Base-by-base conservation (phyloP, 2,329 filamentous ascomycete genomes). In the Phoma sp. region DNA sequence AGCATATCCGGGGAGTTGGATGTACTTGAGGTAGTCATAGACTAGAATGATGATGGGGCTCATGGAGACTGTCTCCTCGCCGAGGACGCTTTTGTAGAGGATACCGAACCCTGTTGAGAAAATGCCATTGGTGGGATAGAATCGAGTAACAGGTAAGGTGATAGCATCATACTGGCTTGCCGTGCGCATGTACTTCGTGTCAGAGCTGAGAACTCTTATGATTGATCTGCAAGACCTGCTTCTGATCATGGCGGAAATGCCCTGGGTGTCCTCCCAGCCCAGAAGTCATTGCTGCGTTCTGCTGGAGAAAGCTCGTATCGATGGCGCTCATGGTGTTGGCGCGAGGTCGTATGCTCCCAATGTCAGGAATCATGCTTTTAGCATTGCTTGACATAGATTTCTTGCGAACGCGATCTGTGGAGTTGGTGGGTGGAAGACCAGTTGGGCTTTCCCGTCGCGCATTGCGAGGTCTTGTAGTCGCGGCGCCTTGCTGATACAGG, bases 321-420 rank as follows among this genome's bases (percentile, higher is more conserved):
- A 98, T 86, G 74, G 98, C 93, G 70, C 93, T 95, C 69, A 99
- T 96, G 33, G 95, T 99, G 72, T 98, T 98, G 49, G 95, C 93
- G 66, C 95, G 83, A 22, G 93, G 95, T 61, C 95, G 85, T 85
- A 93, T 93, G 10, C 83, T 81, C 47, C 82, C 80, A 48, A 79
- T 77, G 58, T 77, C 80, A 29, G 78, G 73, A 45, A 77, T 81
- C 38, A 76, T 71, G 45, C 76, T 78, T 41, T 78, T 78, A n/a
- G 79, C 77, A 30, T 77, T 79, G 63, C 84, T 86, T 42, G 88
- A 92, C 52, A 96, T 86, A 49, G 95, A 98, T 74, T 93, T 96
- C 80, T 98, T 98, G 57, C 95, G 89, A 52, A 93, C 91, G 56
- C 92, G 85, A 62, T 86, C 89, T 61, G 87, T 81, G 27, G 83